Conservation (phyloP, 1,284 basidiomycete genomes). For the Sparassis latifolia region DNA sequence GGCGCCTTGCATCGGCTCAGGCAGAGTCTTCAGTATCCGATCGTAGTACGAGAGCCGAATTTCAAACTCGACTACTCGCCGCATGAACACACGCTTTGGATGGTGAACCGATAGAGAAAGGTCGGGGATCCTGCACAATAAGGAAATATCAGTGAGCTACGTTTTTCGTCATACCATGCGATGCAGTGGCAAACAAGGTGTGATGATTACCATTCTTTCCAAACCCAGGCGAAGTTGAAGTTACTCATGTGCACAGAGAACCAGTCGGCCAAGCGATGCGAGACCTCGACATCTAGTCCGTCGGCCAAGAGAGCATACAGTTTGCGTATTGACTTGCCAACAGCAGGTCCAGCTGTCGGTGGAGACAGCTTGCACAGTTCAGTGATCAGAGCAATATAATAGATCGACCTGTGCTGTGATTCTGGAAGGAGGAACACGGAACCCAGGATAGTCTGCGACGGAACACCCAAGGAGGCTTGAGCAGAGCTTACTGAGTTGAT, state of each 20-base stretch:
- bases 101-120: conserved; percentile 66
- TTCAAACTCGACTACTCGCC: conserved; percentile 86
- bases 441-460: conserved; percentile 62
- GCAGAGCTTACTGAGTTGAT: too few relatives aligned
- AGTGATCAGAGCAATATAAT: conserved; percentile 85
- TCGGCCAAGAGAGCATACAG: conserved; percentile 74
- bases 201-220: conserved; percentile 89
- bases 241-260: conserved; percentile 96
- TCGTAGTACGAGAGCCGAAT: conserved; percentile 92
- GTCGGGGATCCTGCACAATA: conserved; percentile 77
- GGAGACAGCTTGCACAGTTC: conserved; percentile 94
- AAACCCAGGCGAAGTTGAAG: conserved; percentile 99
- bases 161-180: neutral
- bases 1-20: conserved; percentile 68
- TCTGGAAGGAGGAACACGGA: conserved; percentile 75
- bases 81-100: conserved; percentile 84
- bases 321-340: conserved; percentile 91
- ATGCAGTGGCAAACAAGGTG: neutral
- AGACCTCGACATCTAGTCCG: conserved; percentile 81
- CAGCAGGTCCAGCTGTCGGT: conserved; percentile 87
- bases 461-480: neutral
- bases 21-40: conserved; percentile 85
- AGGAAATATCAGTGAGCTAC: neutral
- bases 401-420: conserved; percentile 73
- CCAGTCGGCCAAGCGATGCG: conserved; percentile 87